phyloP scores from a whole-genome alignment of 257 asterid species.

The Plectranthus barbatus region DNA sequence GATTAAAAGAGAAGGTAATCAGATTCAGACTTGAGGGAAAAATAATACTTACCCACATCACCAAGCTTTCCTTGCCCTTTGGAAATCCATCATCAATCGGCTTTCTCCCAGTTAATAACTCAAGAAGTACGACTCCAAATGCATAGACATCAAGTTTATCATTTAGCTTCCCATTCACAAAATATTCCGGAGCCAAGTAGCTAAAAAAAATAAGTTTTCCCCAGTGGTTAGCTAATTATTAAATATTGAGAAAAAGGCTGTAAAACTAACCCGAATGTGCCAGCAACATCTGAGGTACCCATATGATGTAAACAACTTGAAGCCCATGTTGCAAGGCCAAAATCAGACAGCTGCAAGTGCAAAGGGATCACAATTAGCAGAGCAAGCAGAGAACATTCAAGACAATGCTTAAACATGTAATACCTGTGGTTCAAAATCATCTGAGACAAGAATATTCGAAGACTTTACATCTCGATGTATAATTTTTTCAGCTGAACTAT shows the following conservation, averaged over 20 bases:
- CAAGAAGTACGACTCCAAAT: conserved; percentile 91
- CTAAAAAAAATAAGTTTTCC: conserved; percentile 26
- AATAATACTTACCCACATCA: conserved; percentile 68
- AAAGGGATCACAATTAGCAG: background rate
- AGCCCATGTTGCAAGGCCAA: conserved; percentile 80
- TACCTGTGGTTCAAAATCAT: conserved; percentile 85
- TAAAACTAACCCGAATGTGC: conserved; percentile 79
- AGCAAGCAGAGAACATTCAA: background rate
- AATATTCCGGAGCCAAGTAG: conserved; percentile 90
- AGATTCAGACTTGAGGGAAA: background rate
- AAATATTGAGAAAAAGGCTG: conserved; percentile 3
- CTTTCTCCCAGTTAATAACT: conserved; percentile 79
- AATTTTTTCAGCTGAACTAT: conserved; percentile 44
- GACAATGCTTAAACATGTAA: background rate
- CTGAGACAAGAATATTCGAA: conserved; percentile 82
- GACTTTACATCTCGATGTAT: conserved; percentile 94
- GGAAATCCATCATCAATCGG: conserved; percentile 60
- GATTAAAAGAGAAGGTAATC: background rate
- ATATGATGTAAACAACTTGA: conserved; percentile 50
- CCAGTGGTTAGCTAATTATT: background rate
- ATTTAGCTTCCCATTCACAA: conserved; percentile 69
- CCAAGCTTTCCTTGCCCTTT: conserved; percentile 74
- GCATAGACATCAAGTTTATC: conserved; percentile 84
- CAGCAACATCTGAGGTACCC: conserved; percentile 63
- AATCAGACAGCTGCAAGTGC: conserved; percentile 66